phyloP scores from a whole-genome alignment of 2,329 filamentous ascomycete genomes.

The Trichoderma polysporum region DNA sequence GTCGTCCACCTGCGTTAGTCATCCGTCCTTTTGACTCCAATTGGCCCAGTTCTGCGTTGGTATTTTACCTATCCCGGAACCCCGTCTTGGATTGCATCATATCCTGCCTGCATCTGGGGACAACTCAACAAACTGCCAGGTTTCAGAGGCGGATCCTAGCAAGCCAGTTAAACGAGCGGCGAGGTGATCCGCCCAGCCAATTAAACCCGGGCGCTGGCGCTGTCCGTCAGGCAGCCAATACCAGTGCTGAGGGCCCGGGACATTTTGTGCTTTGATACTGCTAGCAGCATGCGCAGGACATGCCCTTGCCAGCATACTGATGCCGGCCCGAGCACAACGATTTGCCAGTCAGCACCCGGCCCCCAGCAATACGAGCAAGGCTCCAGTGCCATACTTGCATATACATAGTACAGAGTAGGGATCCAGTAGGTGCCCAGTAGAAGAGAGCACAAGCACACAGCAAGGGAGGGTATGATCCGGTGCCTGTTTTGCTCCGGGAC shows the following conservation, averaged over 20 bases:
- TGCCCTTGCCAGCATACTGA: neutral
- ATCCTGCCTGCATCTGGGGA: neutral
- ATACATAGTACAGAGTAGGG: neutral
- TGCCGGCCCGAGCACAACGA: neutral
- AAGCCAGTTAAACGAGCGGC: neutral
- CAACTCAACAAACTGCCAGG: conserved; percentile 7
- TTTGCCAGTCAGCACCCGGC: neutral
- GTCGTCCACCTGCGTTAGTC: neutral
- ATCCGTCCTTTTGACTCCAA: neutral
- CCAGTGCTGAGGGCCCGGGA: neutral
- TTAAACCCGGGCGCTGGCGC: neutral
- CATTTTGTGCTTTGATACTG: neutral
- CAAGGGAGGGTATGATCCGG: neutral
- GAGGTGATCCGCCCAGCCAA: neutral
- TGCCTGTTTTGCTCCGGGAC: neutral
- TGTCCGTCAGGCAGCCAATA: neutral
- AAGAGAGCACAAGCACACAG: too few species aligned
- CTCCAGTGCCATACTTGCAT: neutral
- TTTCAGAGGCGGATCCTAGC: neutral
- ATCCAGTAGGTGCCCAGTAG: too few species aligned
- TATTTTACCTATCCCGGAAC: neutral
- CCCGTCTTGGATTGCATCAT: neutral
- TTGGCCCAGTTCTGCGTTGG: neutral
- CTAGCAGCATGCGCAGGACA: neutral
- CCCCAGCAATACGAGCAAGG: neutral